These are phyloP conservation scores for Curvularia hawaiiensis DNA, from an alignment of 2,329 filamentous ascomycete species.

Conservation along the genomic window DNA sequence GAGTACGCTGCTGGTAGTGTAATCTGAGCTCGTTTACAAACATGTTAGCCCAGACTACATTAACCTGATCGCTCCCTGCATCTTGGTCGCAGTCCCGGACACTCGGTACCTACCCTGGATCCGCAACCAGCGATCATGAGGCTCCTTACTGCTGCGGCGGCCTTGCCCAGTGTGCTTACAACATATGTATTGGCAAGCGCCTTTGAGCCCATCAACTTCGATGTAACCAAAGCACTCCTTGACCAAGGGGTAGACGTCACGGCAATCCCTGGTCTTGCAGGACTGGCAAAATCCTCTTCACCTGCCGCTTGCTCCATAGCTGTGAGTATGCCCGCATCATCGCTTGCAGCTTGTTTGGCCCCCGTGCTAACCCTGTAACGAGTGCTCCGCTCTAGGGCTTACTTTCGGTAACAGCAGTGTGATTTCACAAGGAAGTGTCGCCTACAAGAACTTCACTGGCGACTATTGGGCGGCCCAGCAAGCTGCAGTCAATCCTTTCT, in stretches of 20 bases:
- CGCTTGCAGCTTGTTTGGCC: background rate
- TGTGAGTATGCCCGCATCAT: conserved; percentile 18
- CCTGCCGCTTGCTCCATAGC: conserved; percentile 25
- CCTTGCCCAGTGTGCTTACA: conserved; percentile 6
- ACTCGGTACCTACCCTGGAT: conserved; percentile 5
- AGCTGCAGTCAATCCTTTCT: conserved; percentile 28
- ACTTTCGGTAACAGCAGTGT: conserved; percentile 22
- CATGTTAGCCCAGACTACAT: conserved; percentile 6
- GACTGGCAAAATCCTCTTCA: conserved; percentile 11
- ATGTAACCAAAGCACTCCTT: conserved; percentile 27
- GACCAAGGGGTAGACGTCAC: conserved; percentile 25
- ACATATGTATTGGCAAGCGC: conserved; percentile 5
- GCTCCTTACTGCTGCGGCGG: conserved; percentile 5
- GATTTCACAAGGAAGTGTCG: conserved; percentile 18
- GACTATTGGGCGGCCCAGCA: conserved; percentile 37
- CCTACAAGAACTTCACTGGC: conserved; percentile 27
- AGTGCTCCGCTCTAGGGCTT: conserved; percentile 27
- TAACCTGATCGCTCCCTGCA: conserved; percentile 13
- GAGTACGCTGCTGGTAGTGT: conserved; percentile 1
- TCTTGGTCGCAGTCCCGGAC: conserved; percentile 3
- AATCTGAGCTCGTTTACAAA: background rate
- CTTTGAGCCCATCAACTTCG: conserved; percentile 27
- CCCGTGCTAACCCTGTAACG: background rate
- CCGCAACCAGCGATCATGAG: conserved; percentile 14
- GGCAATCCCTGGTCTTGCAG: conserved; percentile 21